Evolutionary conservation across 176 grass and related monocot genomes (phyloP).

Genomic region (Microstegium vimineum): DNA sequence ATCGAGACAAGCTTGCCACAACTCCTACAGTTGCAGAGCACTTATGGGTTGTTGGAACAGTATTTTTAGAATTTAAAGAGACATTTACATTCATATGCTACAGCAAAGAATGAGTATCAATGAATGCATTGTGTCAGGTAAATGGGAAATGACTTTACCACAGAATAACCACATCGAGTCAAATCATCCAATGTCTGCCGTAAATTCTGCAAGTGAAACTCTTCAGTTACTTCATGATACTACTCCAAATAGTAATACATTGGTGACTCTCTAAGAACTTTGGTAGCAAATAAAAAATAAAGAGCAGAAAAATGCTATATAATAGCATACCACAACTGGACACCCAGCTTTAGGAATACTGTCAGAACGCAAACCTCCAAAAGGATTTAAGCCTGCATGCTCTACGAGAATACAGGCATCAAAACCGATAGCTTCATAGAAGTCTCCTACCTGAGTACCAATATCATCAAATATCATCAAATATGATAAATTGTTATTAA

Average conservation of each 20-base stretch:
- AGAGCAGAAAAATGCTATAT: slow-evolving; percentile 20
- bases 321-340: slow-evolving; percentile 72
- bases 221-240: neutral
- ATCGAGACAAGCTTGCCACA: slow-evolving; percentile 3
- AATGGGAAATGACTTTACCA: slow-evolving; percentile 38
- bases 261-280: neutral
- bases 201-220: slow-evolving; percentile 71
- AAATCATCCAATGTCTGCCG: slow-evolving; percentile 98
- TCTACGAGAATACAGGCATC: slow-evolving; percentile 98
- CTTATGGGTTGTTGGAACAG: neutral
- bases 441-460: slow-evolving; percentile 83
- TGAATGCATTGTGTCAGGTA: neutral
- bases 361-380: slow-evolving; percentile 86
- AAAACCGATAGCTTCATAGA: slow-evolving; percentile 95
- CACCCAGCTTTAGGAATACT: slow-evolving; percentile 96
- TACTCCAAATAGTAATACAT: slow-evolving; percentile 4
- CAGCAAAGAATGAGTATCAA: neutral
- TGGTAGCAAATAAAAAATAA: neutral
- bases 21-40: neutral
- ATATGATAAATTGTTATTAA: neutral
- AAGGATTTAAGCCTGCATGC: slow-evolving; percentile 96
- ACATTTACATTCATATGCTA: neutral
- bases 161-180: slow-evolving; percentile 89
- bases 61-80: neutral
- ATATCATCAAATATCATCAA: slow-evolving; percentile 10